Base-by-base conservation (phyloP, 495 filamentous ascomycete species). In the Penicillium psychrofluorescens region DNA sequence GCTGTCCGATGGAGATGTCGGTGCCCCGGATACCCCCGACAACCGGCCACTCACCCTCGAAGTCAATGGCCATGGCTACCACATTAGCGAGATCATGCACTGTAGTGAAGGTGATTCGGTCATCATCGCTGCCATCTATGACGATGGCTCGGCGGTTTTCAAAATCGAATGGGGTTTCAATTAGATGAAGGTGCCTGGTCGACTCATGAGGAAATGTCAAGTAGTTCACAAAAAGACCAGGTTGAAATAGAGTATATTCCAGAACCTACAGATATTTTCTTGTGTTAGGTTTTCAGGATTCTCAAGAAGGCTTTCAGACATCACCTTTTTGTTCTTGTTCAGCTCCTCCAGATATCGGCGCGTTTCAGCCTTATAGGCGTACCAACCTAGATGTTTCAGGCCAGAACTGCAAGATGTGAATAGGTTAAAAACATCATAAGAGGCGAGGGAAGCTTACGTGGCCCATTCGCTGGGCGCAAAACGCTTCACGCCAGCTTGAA, bases 401-500 rank as follows among this genome's bases (percentile, higher is more conserved):
- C 41, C 34, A 0, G 50, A 38, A 4, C 62, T 65, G 22, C n/a
- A 32, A 45, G 41, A 9, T 10, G 11, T 42, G 29, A 45, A 43
- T 32, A 11, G 38, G 9, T 36, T 8, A 46, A 28, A 15, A 8
- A 8, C 38, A 35, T 16, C 22, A 2, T 13, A 6, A 30, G n/a
- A 29, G 8, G 16, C 4, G 16, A 15, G 36, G 27, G 7, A 11
- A 12, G 43, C 41, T 36, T 49, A 55, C 46, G 47, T 40, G 10
- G 44, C 56, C 54, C 57, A 64, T 42, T 68, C 62, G 27, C 60
- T 64, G 0, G 64, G 62, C 8, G 66, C 57, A 49, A 85, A 81
- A 10, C 81, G 73, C 53, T 74, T 75, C 8, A 86, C 79, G 14
- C 78, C 78, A 4, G 76, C 83, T 1, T 67, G 64, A 29, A 81